Evolutionary conservation across 1,284 basidiomycete genomes (phyloP).

Genomic region (Laetiporus sulphureus): DNA sequence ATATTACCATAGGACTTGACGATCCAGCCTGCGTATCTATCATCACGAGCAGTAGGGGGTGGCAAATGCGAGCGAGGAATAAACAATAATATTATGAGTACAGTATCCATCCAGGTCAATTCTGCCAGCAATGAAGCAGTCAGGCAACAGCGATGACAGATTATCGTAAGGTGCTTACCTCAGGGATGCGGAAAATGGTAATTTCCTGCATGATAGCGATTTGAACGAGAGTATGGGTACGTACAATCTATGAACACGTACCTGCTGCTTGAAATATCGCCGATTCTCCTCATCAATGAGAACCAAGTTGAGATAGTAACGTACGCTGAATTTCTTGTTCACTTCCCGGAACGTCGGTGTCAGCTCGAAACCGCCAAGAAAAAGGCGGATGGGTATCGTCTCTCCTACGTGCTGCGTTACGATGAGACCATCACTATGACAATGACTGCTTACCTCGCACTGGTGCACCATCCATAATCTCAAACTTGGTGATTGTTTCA

Average conservation of each 20-base stretch:
- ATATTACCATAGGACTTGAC: too few species aligned
- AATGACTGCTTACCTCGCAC: conserved; percentile 61
- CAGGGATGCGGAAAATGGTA: conserved; percentile 70
- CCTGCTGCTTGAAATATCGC: conserved; percentile 91
- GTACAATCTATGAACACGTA: conserved; percentile 17
- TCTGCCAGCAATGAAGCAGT: too few species aligned
- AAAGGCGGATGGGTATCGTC: conserved; percentile 96
- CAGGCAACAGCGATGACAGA: too few species aligned
- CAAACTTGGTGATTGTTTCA: conserved; percentile 99
- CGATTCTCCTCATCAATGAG: conserved; percentile 97
- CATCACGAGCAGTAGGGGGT: too few species aligned
- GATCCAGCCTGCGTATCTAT: too few species aligned
- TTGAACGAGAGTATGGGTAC: not conserved
- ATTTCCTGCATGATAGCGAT: conserved; percentile 43
- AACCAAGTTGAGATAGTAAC: conserved; percentile 96
- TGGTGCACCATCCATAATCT: conserved; percentile 98
- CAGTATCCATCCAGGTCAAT: conserved; percentile 9
- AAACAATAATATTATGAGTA: conserved; percentile 23
- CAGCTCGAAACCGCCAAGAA: conserved; percentile 96
- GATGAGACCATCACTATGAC: not conserved
- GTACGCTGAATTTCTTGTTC: conserved; percentile 97
- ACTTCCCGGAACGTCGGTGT: conserved; percentile 98
- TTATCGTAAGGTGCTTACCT: too few species aligned
- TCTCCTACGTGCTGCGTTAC: conserved; percentile 62
- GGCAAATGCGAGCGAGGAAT: too few species aligned